A percentile compares a stretch with the other conserved stretches of the same genome.
Evolutionary conservation across 768 basidiomycete genomes (phyloP).

Genomic region (Auricularia sp.): DNA sequence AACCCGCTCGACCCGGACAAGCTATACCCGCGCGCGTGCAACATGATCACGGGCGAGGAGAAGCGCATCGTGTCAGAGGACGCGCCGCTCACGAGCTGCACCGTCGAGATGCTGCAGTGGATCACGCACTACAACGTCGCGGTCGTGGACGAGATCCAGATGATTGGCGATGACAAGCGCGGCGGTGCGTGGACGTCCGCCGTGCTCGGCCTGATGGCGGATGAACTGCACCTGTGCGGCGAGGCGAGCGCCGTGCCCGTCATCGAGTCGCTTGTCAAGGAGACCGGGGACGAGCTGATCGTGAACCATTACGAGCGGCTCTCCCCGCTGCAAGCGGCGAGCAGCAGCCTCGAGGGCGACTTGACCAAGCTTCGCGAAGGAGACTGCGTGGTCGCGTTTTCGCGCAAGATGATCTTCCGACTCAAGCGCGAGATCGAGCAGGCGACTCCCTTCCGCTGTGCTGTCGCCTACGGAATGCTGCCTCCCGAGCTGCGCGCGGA

Average conservation of each 20-base stretch:
- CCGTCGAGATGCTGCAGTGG: slow-evolving; percentile 80
- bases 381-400: slow-evolving; percentile 88
- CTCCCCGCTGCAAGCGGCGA: slow-evolving; percentile 67
- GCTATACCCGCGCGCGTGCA: slow-evolving; percentile 54
- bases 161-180: slow-evolving; percentile 72
- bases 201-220: slow-evolving; percentile 62
- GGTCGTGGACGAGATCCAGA: slow-evolving; percentile 95
- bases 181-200: slow-evolving; percentile 79
- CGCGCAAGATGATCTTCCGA: slow-evolving; percentile 61
- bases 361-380: slow-evolving; percentile 57
- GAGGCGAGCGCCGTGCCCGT: slow-evolving; percentile 86
- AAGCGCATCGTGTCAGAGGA: slow-evolving; percentile 52
- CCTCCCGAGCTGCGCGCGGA: slow-evolving; percentile 88
- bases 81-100: slow-evolving; percentile 64
- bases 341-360: slow-evolving; percentile 52
- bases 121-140: slow-evolving; percentile 54
- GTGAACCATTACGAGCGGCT: slow-evolving; percentile 81
- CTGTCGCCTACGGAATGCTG: slow-evolving; percentile 85
- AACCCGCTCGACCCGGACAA: slow-evolving; percentile 30
- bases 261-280: slow-evolving; percentile 54
- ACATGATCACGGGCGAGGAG: slow-evolving; percentile 90
- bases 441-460: slow-evolving; percentile 66
- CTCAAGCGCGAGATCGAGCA: slow-evolving; percentile 66
- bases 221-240: slow-evolving; percentile 89
- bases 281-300: slow-evolving; percentile 74